Base-by-base conservation (phyloP, 768 basidiomycete species). In the Naganishia onofrii region DNA sequence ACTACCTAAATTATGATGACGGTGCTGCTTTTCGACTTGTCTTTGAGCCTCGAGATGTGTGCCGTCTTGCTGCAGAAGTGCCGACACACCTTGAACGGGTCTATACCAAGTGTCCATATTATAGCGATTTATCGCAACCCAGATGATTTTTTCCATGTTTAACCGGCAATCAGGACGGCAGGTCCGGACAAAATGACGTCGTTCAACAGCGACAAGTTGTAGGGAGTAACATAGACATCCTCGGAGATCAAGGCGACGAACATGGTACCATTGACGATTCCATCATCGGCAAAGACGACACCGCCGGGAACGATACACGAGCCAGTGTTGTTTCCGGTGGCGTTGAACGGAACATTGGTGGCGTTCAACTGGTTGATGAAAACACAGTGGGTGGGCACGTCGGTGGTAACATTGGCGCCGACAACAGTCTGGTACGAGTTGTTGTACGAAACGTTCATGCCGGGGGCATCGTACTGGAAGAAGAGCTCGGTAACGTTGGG, bases 341-440 rank as follows among this genome's bases (percentile, higher is more conserved):
- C 80, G 66, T 84, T 76, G 36, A 88, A 80, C 0, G 84, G 83
- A 5, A 85, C 85, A 81, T 84, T 88, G 6, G 87, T 88, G 13
- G 83, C 83, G 82, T 88, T 88, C 65, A 88, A 79, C 76, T 88
- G 87, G 26, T 83, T 84, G 66, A 88, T 84, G 85, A 87, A 88
- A 2, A 85, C 85, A 8, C 84, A 85, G 70, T 81, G 87, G 83
- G 83, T 81, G 26, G 85, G 80, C 17, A 5, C 84, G 7, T 85
- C 84, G 23, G 82, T 77, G 19, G 84, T 84, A 36, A 77, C 74
- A 63, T 78, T 76, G 46, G 73, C 71, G n/a, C 78, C 81, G 44
- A 81, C 69, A 28, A 80, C 82, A 0, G 88, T 88, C 68, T 76
- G 84, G 80, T 86, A 88, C 26, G 79, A 77, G 55, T 79, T 78